These are phyloP conservation scores for Betula pendula DNA, from an alignment of 306 rosid species.

Conservation along the genomic window DNA sequence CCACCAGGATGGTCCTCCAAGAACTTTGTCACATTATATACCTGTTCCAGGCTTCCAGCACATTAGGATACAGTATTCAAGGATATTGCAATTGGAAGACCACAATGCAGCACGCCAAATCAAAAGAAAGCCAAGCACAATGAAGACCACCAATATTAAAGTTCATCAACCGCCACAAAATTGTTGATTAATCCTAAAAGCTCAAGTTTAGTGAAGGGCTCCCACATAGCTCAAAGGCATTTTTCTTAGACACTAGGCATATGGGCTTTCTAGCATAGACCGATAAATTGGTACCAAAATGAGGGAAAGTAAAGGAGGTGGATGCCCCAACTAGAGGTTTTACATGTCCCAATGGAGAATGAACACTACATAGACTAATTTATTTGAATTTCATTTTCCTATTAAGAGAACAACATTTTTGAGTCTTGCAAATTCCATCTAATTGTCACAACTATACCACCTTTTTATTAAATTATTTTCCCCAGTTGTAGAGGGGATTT, in stretches of 20 bases:
- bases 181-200: background rate
- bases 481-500: background rate
- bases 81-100: conserved; percentile 2
- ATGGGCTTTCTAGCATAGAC: background rate
- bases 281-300: background rate
- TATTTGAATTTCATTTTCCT: background rate
- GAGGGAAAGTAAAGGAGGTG: background rate
- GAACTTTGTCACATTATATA: conserved; percentile 83
- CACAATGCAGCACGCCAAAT: background rate
- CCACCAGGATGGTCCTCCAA: conserved; percentile 99
- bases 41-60: conserved; percentile 56
- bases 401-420: background rate
- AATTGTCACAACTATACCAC: background rate
- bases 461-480: background rate
- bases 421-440: background rate
- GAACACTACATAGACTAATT: background rate
- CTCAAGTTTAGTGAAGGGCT: background rate
- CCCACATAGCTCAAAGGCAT: conserved; percentile 1
- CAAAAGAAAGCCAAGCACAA: background rate
- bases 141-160: background rate
- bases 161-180: background rate
- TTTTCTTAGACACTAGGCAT: background rate
- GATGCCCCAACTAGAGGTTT: background rate
- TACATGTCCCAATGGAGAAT: background rate
- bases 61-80: conserved; percentile 10